Base-by-base conservation (phyloP, 2,329 filamentous ascomycete species). In the Cladosporium halotolerans region DNA sequence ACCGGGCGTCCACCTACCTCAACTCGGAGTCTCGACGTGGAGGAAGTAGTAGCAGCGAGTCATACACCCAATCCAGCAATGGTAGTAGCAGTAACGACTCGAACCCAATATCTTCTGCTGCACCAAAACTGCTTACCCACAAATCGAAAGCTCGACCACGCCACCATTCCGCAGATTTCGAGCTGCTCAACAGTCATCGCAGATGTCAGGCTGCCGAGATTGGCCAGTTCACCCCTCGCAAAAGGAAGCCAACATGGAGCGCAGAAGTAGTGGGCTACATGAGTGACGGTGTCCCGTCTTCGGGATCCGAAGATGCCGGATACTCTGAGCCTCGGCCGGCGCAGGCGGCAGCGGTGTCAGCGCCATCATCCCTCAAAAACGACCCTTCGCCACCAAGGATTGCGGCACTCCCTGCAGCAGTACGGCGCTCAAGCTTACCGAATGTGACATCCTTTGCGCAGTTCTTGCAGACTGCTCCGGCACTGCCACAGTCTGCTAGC, bases 161-260 rank as follows among this genome's bases (percentile, higher is more conserved):
- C 32, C 49, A 62, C 23, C 55, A 58, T 31, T 62, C 65, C 16
- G 54, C 54, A 2, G 66, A 68, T 44, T 56, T 69, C 9, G 62
- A 68, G 41, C 62, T 76, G 23, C 71, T 77, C 52, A 68, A 75
- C 52, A 74, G 62, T 54, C 74, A 76, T 57, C 73, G 75, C 32
- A 63, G 74, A 51, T 77, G 75, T 5, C 75, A 76, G 57, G 74
- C 74, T 32, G 75, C 75, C 14, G 75, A 78, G 62, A 77, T 73
- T 34, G 75, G 75, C 13, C 75, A 77, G 57, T 66, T 78, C 19
- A 62, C 61, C 9, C 66, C 66, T 10, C 58, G 64, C 14, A 49
- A 53, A 9, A 54, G 61, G 7, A 60, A 50, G 23, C 50, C 57
- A 3, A 56, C 56, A 9, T 40, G 53, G 9, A 61, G 61, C 33